Evolutionary conservation across 192 early-diverging fungal species (phyloP).

Genomic region (Coemansia sp.): DNA sequence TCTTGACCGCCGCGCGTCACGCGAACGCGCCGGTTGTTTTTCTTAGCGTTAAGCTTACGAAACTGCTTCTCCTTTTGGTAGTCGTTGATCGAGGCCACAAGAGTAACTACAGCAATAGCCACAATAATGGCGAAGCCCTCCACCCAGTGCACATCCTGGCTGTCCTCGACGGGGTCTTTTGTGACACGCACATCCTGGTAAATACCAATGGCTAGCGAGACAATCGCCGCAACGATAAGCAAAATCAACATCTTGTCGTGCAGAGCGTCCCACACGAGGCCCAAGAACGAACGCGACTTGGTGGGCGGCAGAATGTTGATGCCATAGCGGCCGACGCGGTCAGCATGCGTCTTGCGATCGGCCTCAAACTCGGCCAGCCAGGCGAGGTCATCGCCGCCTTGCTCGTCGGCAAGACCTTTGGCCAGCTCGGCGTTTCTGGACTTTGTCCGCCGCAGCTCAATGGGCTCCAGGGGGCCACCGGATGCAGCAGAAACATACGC

Average conservation of each 20-base stretch:
- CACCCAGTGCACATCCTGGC: slow-evolving; percentile 67
- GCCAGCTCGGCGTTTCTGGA: slow-evolving; percentile 20
- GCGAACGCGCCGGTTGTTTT: slow-evolving; percentile 75
- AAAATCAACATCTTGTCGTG: slow-evolving; percentile 81
- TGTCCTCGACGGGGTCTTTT: slow-evolving; percentile 34
- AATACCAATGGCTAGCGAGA: slow-evolving; percentile 75
- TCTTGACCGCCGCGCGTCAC: slow-evolving; percentile 69
- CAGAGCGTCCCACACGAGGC: slow-evolving; percentile 76
- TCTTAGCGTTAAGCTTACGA: slow-evolving; percentile 78
- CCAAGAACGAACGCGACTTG: slow-evolving; percentile 65
- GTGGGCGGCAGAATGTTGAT: slow-evolving; percentile 65
- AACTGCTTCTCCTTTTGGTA: slow-evolving; percentile 86
- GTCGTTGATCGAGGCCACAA: slow-evolving; percentile 76
- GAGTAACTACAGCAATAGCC: slow-evolving; percentile 72
- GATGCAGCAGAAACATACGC: too few species aligned
- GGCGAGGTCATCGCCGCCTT: slow-evolving; percentile 14
- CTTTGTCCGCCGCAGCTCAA: not conserved
- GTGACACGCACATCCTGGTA: slow-evolving; percentile 70
- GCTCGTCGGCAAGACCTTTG: slow-evolving; percentile 30
- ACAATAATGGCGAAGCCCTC: slow-evolving; percentile 82
- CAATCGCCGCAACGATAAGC: slow-evolving; percentile 68
- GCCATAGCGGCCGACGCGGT: slow-evolving; percentile 61
- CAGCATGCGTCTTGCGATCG: slow-evolving; percentile 45
- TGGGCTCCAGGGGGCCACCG: too few species aligned
- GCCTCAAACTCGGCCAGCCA: slow-evolving; percentile 47